Evolutionary conservation across 2,329 filamentous ascomycete species (phyloP).

Genomic region (Microsporum ferrugineum): DNA sequence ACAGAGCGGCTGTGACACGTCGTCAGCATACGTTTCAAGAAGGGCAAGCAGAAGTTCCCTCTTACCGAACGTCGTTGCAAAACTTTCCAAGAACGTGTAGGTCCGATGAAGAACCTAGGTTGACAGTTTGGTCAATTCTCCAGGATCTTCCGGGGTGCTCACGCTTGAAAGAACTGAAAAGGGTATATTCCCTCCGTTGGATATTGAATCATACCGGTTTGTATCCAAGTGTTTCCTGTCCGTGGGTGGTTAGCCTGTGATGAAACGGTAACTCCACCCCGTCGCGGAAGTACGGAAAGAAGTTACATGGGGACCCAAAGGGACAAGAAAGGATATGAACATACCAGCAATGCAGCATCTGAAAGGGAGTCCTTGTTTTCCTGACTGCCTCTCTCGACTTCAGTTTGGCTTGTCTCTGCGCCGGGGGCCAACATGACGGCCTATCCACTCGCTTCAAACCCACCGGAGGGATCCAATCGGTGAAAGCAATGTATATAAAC

Average conservation of each 20-base stretch:
- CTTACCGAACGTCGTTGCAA: constrained; percentile 48
- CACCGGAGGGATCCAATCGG: neutral
- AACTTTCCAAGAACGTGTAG: constrained; percentile 48
- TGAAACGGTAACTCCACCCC: neutral
- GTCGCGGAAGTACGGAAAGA: neutral
- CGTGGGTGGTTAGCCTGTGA: constrained; percentile 13
- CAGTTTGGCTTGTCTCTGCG: constrained; percentile 2
- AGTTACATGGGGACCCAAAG: neutral
- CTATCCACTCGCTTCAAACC: neutral
- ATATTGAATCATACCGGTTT: constrained; percentile 37
- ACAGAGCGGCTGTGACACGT: constrained; percentile 41
- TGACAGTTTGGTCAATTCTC: neutral
- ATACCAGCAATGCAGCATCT: constrained; percentile 29
- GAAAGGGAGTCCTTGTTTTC: constrained; percentile 7
- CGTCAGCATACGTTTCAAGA: neutral
- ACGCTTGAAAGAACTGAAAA: neutral
- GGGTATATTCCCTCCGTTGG: neutral
- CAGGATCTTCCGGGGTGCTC: neutral
- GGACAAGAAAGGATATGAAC: constrained; percentile 11
- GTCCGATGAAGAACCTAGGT: constrained; percentile 45
- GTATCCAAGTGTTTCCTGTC: constrained; percentile 42
- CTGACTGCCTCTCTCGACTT: constrained; percentile 1
- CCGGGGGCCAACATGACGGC: neutral
- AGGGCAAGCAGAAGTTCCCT: neutral
- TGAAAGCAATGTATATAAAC: neutral